Evolutionary conservation across 1,284 basidiomycete species (phyloP), one percentile per base, ranked within the genome.

Genomic region (Leccinum solheimii): DNA sequence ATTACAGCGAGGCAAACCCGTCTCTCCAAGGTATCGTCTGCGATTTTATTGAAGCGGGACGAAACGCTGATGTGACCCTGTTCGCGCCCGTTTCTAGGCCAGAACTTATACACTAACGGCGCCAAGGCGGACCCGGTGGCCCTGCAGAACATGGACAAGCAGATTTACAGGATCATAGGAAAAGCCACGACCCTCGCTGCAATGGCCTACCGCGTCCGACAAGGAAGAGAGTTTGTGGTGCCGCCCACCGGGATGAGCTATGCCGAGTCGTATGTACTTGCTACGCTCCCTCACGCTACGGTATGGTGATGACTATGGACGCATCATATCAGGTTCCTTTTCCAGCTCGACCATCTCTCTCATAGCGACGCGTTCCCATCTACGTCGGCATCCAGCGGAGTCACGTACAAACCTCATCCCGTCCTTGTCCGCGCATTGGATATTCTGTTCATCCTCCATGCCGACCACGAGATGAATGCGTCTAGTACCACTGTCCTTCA

Each of bases 121-220:
- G 83, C 90, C 68, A 79, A 80, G 60, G 80, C 80, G 3, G 77
- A 87, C 65, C 75, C 74, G 7, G 80, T 71, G 0, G 89, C 90
- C 3, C 81, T 95, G 4, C 86, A 82, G 32, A 81, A 85, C 51
- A 91, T 95, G 88, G 94, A 95, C 75, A 92, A 92, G 78, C 94
- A 95, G 72, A 95, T 95, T 57, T 93, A 88, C 75, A 81, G 94
- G 61, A 76, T 95, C 3, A 89, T 95, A 59, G 93, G 93, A 19
- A 95, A 95, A 72, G 88, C 91, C 11, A 92, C 91, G 1, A 94
- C 92, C 0, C 79, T 95, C 26, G 93, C 92, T 64, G 91, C 94
- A 85, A 94, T 94, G 91, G 91, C 92, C 0, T 95, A 94, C 72
- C 91, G 93, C 53, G 84, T 94, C 38, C 88, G 93, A 43, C 92